phyloP scores from a whole-genome alignment of 345 rosid genomes.

The Reutealis trisperma region DNA sequence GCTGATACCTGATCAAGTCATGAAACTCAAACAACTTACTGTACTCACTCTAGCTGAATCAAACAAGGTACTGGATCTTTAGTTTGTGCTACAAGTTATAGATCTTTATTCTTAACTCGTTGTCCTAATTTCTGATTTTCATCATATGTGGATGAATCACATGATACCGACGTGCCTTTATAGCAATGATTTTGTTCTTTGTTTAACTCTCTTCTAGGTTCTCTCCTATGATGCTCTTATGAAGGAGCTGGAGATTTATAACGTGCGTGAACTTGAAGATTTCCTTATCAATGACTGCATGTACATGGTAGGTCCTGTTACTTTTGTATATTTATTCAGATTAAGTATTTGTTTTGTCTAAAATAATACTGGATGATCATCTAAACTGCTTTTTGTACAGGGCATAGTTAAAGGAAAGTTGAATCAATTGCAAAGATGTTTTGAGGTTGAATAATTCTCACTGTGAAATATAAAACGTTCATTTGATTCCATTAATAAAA shows the following conservation, averaged over 20 bases:
- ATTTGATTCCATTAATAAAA: background rate
- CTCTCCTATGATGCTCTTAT: slow-evolving; percentile 15
- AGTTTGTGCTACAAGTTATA: background rate
- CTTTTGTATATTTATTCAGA: background rate
- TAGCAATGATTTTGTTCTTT: slow-evolving; percentile 1
- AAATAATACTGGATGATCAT: background rate
- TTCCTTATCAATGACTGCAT: slow-evolving; percentile 25
- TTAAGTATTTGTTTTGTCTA: background rate
- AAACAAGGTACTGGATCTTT: slow-evolving; percentile 12
- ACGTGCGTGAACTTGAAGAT: slow-evolving; percentile 27
- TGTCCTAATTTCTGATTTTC: background rate
- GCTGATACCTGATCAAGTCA: slow-evolving; percentile 16
- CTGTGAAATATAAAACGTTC: background rate
- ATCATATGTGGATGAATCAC: background rate
- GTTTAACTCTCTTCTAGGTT: slow-evolving; percentile 19
- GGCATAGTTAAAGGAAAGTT: slow-evolving; percentile 28
- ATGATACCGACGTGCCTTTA: background rate
- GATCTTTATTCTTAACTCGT: too few species aligned
- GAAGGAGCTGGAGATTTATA: slow-evolving; percentile 26
- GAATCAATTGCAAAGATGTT: slow-evolving; percentile 18
- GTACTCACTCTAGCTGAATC: slow-evolving; percentile 24
- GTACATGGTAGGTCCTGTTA: slow-evolving; percentile 3
- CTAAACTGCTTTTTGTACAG: background rate
- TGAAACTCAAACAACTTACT: slow-evolving; percentile 28
- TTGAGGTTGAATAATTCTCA: slow-evolving; percentile 17